Evolutionary conservation across 305 asterid genomes (phyloP).

Genomic region (Solanum hybrid): DNA sequence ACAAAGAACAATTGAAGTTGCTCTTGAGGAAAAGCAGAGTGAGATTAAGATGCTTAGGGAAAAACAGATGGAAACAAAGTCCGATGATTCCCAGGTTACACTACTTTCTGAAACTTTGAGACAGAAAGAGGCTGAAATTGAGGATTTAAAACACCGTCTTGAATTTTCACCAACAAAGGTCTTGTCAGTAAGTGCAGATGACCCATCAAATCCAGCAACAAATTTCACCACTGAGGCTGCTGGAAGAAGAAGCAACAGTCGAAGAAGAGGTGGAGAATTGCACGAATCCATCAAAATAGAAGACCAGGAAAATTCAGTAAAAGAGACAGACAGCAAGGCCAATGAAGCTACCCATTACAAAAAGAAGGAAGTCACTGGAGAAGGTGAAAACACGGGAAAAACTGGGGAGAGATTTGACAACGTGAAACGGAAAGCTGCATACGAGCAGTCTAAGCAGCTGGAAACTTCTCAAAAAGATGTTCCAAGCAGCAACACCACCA

Average conservation of each 20-base stretch:
- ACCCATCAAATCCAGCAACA: constrained; percentile 16
- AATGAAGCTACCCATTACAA: neutral
- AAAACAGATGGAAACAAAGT: neutral
- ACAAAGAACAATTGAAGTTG: constrained; percentile 29
- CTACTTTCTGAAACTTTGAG: constrained; percentile 22
- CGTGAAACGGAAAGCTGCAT: constrained; percentile 1
- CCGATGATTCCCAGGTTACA: constrained; percentile 20
- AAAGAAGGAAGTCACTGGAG: neutral
- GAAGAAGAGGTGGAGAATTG: neutral
- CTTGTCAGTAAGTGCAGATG: constrained; percentile 23
- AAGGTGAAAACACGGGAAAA: neutral
- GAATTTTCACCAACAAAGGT: constrained; percentile 19
- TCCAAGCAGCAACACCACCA: neutral
- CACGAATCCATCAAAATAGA: neutral
- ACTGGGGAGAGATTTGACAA: constrained; percentile 3
- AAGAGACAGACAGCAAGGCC: neutral
- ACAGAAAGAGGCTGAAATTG: constrained; percentile 33
- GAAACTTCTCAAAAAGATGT: constrained; percentile 11
- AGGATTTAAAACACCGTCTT: constrained; percentile 24
- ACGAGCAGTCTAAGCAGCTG: neutral
- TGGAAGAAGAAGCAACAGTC: neutral
- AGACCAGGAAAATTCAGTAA: neutral
- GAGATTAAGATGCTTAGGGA: constrained; percentile 37
- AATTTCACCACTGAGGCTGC: constrained; percentile 11
- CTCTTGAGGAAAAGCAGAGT: constrained; percentile 43